phyloP scores from a whole-genome alignment of 1,284 basidiomycete species.

The Farysia itapuensis region DNA sequence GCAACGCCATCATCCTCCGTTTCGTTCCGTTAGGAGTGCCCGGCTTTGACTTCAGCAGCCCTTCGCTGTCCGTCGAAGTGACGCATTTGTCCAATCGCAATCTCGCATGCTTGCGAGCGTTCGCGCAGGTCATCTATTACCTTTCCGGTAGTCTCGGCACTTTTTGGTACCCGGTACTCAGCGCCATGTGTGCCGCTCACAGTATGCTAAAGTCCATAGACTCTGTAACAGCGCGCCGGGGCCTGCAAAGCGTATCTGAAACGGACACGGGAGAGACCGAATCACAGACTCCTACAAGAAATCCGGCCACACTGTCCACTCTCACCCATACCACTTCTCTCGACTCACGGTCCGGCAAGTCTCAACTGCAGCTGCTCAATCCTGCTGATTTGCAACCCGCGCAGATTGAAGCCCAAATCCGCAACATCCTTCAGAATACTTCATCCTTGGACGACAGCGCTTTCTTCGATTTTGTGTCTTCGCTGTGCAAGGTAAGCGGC shows the following conservation, averaged over 20 bases:
- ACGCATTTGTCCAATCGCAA: constrained; percentile 90
- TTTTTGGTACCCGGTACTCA: constrained; percentile 88
- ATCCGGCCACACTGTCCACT: constrained; percentile 23
- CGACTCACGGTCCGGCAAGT: constrained; percentile 23
- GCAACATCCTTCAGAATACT: constrained; percentile 61
- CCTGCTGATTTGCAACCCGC: constrained; percentile 14
- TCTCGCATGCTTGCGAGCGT: constrained; percentile 81
- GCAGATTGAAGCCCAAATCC: constrained; percentile 31
- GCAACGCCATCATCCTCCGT: constrained; percentile 88
- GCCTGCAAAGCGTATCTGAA: background rate
- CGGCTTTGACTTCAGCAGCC: constrained; percentile 11
- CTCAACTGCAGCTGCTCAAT: constrained; percentile 28
- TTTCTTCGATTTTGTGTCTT: constrained; percentile 77
- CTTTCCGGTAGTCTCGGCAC: constrained; percentile 80
- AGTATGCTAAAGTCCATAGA: constrained; percentile 3
- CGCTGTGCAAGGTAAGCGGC: constrained; percentile 79
- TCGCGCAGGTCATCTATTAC: constrained; percentile 76
- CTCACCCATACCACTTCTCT: constrained; percentile 28
- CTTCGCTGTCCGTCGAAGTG: constrained; percentile 62
- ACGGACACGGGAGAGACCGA: constrained; percentile 1
- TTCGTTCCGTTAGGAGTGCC: constrained; percentile 80
- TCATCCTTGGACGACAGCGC: constrained; percentile 75
- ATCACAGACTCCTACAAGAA: constrained; percentile 3
- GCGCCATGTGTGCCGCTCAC: constrained; percentile 60
- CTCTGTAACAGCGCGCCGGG: too few species aligned